Base-by-base conservation (phyloP, 1,139 yeast species). In the Groenewaldozyma sp. region DNA sequence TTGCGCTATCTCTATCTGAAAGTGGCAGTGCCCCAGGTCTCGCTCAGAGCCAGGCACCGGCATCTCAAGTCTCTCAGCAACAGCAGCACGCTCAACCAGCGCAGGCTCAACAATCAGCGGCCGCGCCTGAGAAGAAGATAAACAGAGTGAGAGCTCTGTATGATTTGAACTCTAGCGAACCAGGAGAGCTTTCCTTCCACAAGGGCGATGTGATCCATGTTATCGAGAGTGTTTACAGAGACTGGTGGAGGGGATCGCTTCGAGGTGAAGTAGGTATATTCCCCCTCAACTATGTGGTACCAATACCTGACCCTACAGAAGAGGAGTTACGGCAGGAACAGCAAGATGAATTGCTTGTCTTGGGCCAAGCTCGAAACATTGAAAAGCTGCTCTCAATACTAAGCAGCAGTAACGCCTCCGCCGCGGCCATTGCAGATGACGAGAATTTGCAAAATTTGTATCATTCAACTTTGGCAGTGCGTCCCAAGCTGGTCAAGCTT, bases 161-260 rank as follows among this genome's bases (percentile, higher is more conserved):
- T 54, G 95, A 87, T 56, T 68, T 88, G 36, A 67, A 73, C 16
- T 75, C 94, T 1, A 70, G 74, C 37, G 72, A 67, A 41, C 62
- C 63, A 11, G 68, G 67, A n/a, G 72, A 68, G 48, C 53, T 67
- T 35, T 55, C 67, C 7, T 68, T 67, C 51, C 50, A 55, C 45
- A 42, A 56, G 42, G 65, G 69, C 37, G 63, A 61, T 49, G 44
- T 65, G 28, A 88, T 91, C 37, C 80, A 82, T 1, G 95, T 91
- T 1, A 71, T 88, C 36, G 97, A 87, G 53, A 74, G 83, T 14
- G 94, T 83, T 4, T 87, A 87, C 60, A 72, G 86, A 46, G 97
- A 91, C 58, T 91, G 98, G 98, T 84, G 96, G 82, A 72, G 86
- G 50, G 98, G 98, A 3, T 76, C 91, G 3, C 64, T 88, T 38